These are phyloP conservation scores for Lablab purpureus DNA, from an alignment of 306 rosid species.

Conservation along the genomic window DNA sequence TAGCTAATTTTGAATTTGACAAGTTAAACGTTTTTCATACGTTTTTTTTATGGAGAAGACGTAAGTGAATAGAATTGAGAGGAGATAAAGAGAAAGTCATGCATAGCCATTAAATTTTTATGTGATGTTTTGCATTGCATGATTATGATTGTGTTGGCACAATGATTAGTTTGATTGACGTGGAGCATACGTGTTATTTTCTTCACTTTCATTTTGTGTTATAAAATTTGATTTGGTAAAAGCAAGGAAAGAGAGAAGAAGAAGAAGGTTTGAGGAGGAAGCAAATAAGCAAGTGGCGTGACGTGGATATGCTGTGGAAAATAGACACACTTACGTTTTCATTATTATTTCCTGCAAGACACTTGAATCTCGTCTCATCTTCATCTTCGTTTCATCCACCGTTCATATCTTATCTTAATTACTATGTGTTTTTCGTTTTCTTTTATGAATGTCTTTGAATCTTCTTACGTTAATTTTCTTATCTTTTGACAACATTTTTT, in stretches of 20 bases:
- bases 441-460: too few species aligned
- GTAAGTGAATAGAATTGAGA: not conserved
- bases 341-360: slow-evolving; percentile 22
- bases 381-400: slow-evolving; percentile 17
- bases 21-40: not conserved
- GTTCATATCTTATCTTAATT: not conserved
- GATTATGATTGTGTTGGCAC: not conserved
- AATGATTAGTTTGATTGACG: slow-evolving; percentile 39
- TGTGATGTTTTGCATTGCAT: not conserved
- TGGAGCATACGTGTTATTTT: slow-evolving; percentile 48
- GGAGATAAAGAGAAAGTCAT: not conserved
- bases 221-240: not conserved
- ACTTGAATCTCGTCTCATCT: too few species aligned
- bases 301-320: too few species aligned
- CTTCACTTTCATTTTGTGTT: slow-evolving; percentile 15
- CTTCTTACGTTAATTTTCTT: too few species aligned
- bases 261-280: not conserved
- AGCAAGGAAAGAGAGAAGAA: not conserved
- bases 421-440: too few species aligned
- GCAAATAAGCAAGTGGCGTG: slow-evolving; percentile 1
- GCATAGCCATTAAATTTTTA: not conserved
- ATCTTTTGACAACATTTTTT: too few species aligned
- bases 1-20: not conserved
- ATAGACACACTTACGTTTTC: not conserved
- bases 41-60: not conserved